Base-by-base conservation (phyloP, 768 basidiomycete species). In the Tulasnella sp. region DNA sequence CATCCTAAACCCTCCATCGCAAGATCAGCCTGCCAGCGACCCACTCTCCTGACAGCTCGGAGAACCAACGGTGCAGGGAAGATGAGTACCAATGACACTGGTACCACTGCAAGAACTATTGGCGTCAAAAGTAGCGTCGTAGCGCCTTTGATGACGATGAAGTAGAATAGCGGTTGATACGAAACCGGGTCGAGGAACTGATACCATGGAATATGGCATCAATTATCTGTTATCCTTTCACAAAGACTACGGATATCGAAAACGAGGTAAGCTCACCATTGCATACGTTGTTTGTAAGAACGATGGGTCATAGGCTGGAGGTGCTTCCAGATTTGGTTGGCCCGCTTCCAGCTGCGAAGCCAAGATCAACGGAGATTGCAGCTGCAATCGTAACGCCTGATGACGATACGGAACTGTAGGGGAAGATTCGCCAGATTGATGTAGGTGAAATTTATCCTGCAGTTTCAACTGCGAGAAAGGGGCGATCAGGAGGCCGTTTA, bases 131-230 rank as follows among this genome's bases (percentile, higher is more conserved):
- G 72, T 26, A 91, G 70, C 0, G 87, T 88, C 69, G 90, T 85
- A 29, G 80, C 77, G 2, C 88, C 86, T 69, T 91, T 91, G 74
- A 91, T 82, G 51, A 90, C 85, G 62, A 91, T 78, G 72, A 91
- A 91, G 69, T 91, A 90, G 75, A 91, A 90, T 2, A 91, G 76
- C 0, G 88, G 84, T 73, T 86, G 86, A 70, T 88, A 90, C 17
- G 88, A 86, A 3, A 84, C 86, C 41, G 84, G 73, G 66, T 90
- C 88, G 43, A 84, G 83, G 71, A 90, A 90, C 87, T 88, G 27
- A 52, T 19, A 27, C 21, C 21, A 48, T 48, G 47, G 13, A 21
- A 43, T 23, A 53, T 17, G 30, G n/a, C n/a, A n/a, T n/a, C n/a
- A n/a, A n/a, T n/a, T n/a, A n/a, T n/a, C n/a, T n/a, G n/a, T n/a